Evolutionary conservation across 2,329 filamentous ascomycete species (phyloP).

Genomic region (Cordyceps cateniannulata): DNA sequence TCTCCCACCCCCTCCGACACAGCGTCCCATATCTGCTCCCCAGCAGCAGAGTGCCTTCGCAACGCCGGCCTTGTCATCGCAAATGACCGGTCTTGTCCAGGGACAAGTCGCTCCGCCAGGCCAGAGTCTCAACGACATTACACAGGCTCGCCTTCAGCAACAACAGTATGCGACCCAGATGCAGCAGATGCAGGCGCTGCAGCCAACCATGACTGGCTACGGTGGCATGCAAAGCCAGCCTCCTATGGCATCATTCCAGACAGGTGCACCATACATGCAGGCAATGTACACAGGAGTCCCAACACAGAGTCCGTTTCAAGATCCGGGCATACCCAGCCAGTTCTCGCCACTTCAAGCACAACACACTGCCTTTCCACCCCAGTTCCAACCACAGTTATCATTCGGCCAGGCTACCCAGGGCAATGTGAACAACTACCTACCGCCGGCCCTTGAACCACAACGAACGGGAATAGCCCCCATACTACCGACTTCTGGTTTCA

Average conservation of each 20-base stretch:
- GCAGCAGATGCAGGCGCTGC: slow-evolving; percentile 33
- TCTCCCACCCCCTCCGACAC: slow-evolving; percentile 69
- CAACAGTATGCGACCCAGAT: slow-evolving; percentile 48
- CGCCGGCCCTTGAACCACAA: slow-evolving; percentile 54
- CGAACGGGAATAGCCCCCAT: slow-evolving; percentile 42
- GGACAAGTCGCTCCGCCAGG: slow-evolving; percentile 63
- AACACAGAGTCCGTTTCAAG: slow-evolving; percentile 33
- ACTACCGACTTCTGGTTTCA: slow-evolving; percentile 43
- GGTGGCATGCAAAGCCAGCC: slow-evolving; percentile 17
- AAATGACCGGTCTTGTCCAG: slow-evolving; percentile 68
- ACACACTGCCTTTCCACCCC: slow-evolving; percentile 52
- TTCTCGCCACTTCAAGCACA: slow-evolving; percentile 48
- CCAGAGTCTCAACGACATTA: slow-evolving; percentile 70
- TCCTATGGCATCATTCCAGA: slow-evolving; percentile 32
- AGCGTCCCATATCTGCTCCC: slow-evolving; percentile 79
- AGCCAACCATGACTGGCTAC: slow-evolving; percentile 33
- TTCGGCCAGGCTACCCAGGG: slow-evolving; percentile 36
- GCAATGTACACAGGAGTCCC: slow-evolving; percentile 43
- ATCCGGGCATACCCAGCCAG: slow-evolving; percentile 32
- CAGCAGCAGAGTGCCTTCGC: slow-evolving; percentile 70
- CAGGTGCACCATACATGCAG: slow-evolving; percentile 34
- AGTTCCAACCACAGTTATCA: slow-evolving; percentile 41
- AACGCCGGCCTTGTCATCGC: slow-evolving; percentile 70
- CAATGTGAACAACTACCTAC: slow-evolving; percentile 52
- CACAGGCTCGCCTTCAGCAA: slow-evolving; percentile 59